Conservation (phyloP, 768 basidiomycete genomes). For the Tubosaeta brunneosetosa region DNA sequence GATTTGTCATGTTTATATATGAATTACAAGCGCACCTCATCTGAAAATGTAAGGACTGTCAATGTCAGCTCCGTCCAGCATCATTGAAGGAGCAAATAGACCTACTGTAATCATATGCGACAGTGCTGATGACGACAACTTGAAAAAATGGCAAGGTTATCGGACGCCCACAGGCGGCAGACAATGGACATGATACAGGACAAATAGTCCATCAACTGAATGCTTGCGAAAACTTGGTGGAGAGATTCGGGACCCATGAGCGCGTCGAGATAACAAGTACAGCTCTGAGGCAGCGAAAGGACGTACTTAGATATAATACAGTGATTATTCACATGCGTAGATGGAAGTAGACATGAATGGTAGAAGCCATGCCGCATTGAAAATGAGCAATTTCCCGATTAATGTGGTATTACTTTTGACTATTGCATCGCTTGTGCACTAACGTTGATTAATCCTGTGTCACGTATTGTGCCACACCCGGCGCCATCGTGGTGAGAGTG, state of each 20-base stretch:
- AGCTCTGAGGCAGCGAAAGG: no score
- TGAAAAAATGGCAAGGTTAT: not conserved
- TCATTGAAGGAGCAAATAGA: not conserved
- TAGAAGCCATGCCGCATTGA: no score
- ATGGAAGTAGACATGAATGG: no score
- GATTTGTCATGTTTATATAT: not conserved
- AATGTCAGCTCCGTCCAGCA: not conserved
- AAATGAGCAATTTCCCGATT: no score
- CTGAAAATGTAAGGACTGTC: not conserved
- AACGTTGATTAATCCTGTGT: no score
- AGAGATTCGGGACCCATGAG: not conserved
- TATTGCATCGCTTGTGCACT: no score
- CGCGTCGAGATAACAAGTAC: not conserved
- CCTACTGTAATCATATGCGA: not conserved
- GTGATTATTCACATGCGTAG: no score
- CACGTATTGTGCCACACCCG: no score
- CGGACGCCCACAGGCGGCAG: not conserved
- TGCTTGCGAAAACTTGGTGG: not conserved
- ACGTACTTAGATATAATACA: no score
- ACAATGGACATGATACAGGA: not conserved
- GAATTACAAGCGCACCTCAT: not conserved
- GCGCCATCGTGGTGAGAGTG: no score
- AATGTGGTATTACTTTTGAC: no score
- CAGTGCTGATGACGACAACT: not conserved
- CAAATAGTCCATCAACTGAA: not conserved